phyloP scores from a whole-genome alignment of 345 rosid genomes.

The Erucastrum elatum region DNA sequence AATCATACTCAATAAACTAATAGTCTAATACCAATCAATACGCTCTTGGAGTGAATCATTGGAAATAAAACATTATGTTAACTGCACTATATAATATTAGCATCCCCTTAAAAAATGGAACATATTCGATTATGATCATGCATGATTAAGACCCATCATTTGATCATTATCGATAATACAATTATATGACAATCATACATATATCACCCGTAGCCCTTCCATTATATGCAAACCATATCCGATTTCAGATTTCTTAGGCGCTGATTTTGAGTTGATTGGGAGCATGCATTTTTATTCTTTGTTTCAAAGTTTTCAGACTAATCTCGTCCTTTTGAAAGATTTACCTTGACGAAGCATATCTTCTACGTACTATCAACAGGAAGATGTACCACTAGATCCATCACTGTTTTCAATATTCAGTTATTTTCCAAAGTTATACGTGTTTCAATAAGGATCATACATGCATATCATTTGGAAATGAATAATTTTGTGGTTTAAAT shows the following conservation, averaged over 20 bases:
- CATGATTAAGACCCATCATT: not conserved
- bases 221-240: not conserved
- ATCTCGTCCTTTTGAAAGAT: not conserved
- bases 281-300: not conserved
- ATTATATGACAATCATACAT: not conserved
- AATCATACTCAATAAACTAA: constrained; percentile 35
- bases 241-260: not conserved
- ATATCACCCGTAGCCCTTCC: not conserved
- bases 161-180: constrained; percentile 25
- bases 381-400: not conserved
- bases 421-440: not conserved
- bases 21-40: constrained; percentile 28
- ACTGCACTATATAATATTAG: constrained; percentile 3
- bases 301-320: not conserved
- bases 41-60: constrained; percentile 33
- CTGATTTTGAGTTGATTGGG: not conserved
- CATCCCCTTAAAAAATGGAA: not conserved
- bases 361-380: not conserved
- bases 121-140: constrained; percentile 1
- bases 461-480: not conserved
- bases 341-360: not conserved
- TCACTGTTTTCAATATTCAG: not conserved
- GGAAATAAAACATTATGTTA: constrained; percentile 24
- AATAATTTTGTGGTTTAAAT: not conserved
- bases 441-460: not conserved